Conservation (phyloP, 2,329 filamentous ascomycete genomes). For the Phaeomoniella chlamydospora region DNA sequence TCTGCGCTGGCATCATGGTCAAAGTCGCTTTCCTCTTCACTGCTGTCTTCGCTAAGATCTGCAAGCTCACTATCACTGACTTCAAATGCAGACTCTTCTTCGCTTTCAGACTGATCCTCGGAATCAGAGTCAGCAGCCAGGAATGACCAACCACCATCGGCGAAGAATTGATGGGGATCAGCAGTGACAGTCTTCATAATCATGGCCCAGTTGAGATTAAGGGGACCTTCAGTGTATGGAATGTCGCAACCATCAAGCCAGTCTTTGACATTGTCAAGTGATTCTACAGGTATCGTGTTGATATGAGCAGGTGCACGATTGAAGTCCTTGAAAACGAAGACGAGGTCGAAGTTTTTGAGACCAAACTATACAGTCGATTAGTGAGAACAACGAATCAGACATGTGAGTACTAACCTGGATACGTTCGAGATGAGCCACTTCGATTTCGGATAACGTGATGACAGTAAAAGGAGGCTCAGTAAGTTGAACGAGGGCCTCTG, state of each 20-base stretch:
- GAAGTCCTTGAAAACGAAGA: constrained; percentile 97
- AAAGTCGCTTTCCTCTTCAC: constrained; percentile 84
- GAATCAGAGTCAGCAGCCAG: constrained; percentile 76
- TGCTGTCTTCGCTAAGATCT: constrained; percentile 52
- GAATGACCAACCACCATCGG: constrained; percentile 91
- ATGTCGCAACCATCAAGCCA: constrained; percentile 96
- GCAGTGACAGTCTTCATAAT: constrained; percentile 98
- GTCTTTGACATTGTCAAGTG: constrained; percentile 88
- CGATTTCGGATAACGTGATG: constrained; percentile 86
- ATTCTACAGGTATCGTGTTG: constrained; percentile 96
- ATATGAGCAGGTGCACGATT: constrained; percentile 79
- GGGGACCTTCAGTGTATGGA: constrained; percentile 79
- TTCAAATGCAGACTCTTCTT: constrained; percentile 86
- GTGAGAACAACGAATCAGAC: constrained; percentile 8
- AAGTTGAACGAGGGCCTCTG: constrained; percentile 90
- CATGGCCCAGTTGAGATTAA: constrained; percentile 96
- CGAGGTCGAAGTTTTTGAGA: constrained; percentile 96
- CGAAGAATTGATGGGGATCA: constrained; percentile 90
- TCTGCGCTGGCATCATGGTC: constrained; percentile 74
- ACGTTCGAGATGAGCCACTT: constrained; percentile 89
- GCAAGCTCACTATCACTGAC: constrained; percentile 71
- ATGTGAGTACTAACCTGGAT: constrained; percentile 40
- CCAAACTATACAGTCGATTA: constrained; percentile 51
- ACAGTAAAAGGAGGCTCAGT: constrained; percentile 96
- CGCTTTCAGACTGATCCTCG: constrained; percentile 60